phyloP scores from a whole-genome alignment of 192 early-diverging fungal species.

The Backusella australiensis region DNA sequence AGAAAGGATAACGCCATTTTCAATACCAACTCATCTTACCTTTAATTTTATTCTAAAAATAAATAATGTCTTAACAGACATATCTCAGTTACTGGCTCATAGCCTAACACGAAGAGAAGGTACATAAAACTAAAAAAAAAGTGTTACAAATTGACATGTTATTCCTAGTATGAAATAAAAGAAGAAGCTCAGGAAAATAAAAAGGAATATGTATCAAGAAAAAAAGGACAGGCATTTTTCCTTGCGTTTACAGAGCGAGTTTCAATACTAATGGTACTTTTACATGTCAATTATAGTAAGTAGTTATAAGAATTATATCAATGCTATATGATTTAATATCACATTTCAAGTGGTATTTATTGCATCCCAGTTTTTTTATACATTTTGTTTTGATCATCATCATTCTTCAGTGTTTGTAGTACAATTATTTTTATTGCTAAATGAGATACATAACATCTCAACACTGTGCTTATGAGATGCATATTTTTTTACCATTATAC shows the following conservation, averaged over 20 bases:
- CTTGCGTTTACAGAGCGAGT: background rate
- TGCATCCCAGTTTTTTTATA: background rate
- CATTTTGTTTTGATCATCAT: background rate
- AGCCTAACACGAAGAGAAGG: background rate
- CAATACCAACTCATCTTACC: background rate
- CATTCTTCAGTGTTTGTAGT: background rate
- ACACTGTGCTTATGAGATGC: background rate
- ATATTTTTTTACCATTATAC: background rate
- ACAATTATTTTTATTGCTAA: background rate
- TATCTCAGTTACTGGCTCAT: background rate
- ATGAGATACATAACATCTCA: background rate
- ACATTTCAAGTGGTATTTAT: background rate
- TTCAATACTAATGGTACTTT: background rate
- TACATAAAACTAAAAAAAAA: background rate
- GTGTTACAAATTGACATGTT: background rate
- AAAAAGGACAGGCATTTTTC: background rate
- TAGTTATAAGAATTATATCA: background rate
- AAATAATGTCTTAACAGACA: background rate
- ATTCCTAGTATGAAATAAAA: background rate
- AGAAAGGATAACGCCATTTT: background rate
- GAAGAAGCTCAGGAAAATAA: background rate
- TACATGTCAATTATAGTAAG: background rate
- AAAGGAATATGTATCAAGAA: background rate
- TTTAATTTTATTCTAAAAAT: background rate
- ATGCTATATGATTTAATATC: background rate